A percentile compares a stretch with the other conserved stretches of the same genome.
Conservation (phyloP, 768 basidiomycete genomes). For the Chlorophyllum brunneum region DNA sequence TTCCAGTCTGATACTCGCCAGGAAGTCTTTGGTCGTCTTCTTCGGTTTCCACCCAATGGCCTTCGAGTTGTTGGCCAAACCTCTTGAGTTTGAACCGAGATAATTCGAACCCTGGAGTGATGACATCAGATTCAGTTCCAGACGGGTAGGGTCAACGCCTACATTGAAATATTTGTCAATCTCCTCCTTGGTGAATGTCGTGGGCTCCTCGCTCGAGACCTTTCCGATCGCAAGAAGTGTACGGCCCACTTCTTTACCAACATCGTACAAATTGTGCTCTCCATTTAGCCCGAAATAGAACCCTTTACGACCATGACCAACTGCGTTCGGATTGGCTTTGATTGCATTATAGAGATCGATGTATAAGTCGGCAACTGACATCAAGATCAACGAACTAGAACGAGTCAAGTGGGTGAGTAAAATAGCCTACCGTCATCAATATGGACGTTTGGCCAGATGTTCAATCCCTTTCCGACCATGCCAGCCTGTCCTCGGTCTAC, state of each 20-base stretch:
- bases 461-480: slow-evolving; percentile 48
- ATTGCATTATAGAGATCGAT: slow-evolving; percentile 37
- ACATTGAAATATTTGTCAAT: slow-evolving; percentile 33
- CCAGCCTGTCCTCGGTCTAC: slow-evolving; percentile 43
- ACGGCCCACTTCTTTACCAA: slow-evolving; percentile 34
- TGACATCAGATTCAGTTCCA: neutral
- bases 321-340: slow-evolving; percentile 18
- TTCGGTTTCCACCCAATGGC: slow-evolving; percentile 51
- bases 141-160: slow-evolving; percentile 3
- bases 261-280: slow-evolving; percentile 35
- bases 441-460: slow-evolving; percentile 53
- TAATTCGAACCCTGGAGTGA: slow-evolving; percentile 15
- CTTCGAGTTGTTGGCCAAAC: slow-evolving; percentile 36
- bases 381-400: neutral
- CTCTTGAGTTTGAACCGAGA: slow-evolving; percentile 36
- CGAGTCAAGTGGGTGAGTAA: too few relatives aligned
- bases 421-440: slow-evolving; percentile 44
- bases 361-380: slow-evolving; percentile 41
- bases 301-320: slow-evolving; percentile 40
- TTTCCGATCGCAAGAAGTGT: slow-evolving; percentile 35
- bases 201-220: slow-evolving; percentile 34
- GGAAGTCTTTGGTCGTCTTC: slow-evolving; percentile 44
- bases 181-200: slow-evolving; percentile 44
- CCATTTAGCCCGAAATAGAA: slow-evolving; percentile 50
- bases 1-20: slow-evolving; percentile 44